Evolutionary conservation across 2,329 filamentous ascomycete genomes (phyloP).

Genomic region (Sarocladium oryzae): DNA sequence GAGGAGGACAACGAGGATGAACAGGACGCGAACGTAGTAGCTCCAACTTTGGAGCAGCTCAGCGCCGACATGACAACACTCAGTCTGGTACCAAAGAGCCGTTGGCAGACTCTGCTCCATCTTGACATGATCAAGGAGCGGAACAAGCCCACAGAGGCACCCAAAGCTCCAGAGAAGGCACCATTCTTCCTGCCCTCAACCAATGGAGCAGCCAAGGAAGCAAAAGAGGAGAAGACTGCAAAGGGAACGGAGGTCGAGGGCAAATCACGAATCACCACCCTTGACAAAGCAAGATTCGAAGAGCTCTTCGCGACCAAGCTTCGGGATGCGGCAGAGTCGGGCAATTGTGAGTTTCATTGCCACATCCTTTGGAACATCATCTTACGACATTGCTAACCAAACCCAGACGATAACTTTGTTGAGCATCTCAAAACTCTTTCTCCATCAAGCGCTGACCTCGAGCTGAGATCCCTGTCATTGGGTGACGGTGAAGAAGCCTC

Average conservation of each 20-base stretch:
- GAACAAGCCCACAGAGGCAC: conserved; percentile 88
- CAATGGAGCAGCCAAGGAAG: conserved; percentile 30
- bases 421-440: conserved; percentile 73
- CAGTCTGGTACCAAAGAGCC: conserved; percentile 79
- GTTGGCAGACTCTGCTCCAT: conserved; percentile 92
- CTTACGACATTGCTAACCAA: conserved; percentile 16
- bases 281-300: conserved; percentile 52
- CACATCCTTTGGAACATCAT: neutral
- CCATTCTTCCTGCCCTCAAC: conserved; percentile 87
- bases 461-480: conserved; percentile 70
- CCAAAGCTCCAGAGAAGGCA: conserved; percentile 86
- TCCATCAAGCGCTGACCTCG: conserved; percentile 81
- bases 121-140: conserved; percentile 87
- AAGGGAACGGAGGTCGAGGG: conserved; percentile 18
- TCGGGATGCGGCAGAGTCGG: conserved; percentile 43
- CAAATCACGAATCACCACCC: conserved; percentile 61
- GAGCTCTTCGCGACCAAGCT: conserved; percentile 54
- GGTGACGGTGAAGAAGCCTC: conserved; percentile 38
- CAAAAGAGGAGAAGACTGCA: conserved; percentile 16
- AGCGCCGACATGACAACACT: conserved; percentile 79
- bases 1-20: conserved; percentile 50
- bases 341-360: conserved; percentile 49
- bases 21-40: conserved; percentile 46
- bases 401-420: conserved; percentile 58
- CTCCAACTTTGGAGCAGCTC: conserved; percentile 66